These are phyloP conservation scores for Hamigera avellanea DNA, from an alignment of 495 filamentous ascomycete genomes.

Conservation along the genomic window DNA sequence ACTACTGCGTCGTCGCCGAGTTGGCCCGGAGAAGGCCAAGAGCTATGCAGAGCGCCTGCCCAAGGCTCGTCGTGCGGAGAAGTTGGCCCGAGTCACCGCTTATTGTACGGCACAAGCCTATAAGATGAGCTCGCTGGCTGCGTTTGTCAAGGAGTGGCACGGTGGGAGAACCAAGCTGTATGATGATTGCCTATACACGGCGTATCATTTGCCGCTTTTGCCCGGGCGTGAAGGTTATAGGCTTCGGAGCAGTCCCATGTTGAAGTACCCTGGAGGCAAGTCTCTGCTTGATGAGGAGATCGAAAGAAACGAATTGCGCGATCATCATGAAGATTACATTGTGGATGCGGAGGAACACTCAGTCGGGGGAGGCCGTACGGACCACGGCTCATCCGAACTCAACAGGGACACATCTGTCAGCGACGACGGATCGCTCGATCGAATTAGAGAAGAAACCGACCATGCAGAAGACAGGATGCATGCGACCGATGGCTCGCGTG, in stretches of 20 bases:
- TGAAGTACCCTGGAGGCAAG: constrained; percentile 89
- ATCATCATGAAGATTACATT: constrained; percentile 84
- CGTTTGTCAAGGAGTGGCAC: constrained; percentile 82
- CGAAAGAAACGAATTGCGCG: constrained; percentile 78
- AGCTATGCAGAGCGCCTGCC: constrained; percentile 92
- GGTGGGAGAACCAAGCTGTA: constrained; percentile 96
- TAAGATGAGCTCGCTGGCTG: constrained; percentile 72
- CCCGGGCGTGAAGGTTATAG: constrained; percentile 78
- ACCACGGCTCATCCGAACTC: neutral
- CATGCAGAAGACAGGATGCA: neutral
- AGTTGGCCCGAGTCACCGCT: constrained; percentile 80
- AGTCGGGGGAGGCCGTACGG: constrained; percentile 2
- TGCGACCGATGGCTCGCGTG: neutral
- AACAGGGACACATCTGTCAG: no score
- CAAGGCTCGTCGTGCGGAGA: constrained; percentile 77
- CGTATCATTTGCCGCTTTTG: constrained; percentile 85
- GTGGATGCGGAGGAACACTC: constrained; percentile 40
- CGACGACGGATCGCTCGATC: neutral
- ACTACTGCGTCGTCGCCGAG: constrained; percentile 47
- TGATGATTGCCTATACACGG: constrained; percentile 93
- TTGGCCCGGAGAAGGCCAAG: constrained; percentile 56
- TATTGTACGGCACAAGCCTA: constrained; percentile 95
- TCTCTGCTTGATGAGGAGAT: constrained; percentile 92
- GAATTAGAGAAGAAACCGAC: neutral
- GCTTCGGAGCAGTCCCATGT: constrained; percentile 73